Percentiles rank a stretch among this genome's conserved stretches.
phyloP scores from a whole-genome alignment of 1,284 basidiomycete species.

The Cystobasidiaceae sp. region DNA sequence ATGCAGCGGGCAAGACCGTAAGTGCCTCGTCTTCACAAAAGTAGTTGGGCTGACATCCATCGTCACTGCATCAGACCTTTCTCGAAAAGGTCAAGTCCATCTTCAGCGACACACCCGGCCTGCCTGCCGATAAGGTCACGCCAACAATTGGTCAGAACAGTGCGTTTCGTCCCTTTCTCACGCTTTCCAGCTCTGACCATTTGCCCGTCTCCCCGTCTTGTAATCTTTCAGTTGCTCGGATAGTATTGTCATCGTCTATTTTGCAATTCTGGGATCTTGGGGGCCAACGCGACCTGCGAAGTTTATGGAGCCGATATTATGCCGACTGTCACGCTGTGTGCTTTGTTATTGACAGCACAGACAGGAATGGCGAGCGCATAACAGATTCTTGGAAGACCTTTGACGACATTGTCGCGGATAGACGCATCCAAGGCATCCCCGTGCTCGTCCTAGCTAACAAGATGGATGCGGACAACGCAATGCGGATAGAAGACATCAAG shows the following conservation, averaged over 20 bases:
- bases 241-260: conserved; percentile 80
- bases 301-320: conserved; percentile 89
- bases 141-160: conserved; percentile 95
- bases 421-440: conserved; percentile 78
- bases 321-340: conserved; percentile 90
- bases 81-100: conserved; percentile 87
- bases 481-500: conserved; percentile 70
- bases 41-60: background rate
- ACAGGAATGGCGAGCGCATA: conserved; percentile 62
- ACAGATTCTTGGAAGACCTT: conserved; percentile 92
- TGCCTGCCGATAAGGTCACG: conserved; percentile 79
- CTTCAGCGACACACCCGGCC: conserved; percentile 76
- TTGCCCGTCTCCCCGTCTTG: background rate
- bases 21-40: conserved; percentile 37
- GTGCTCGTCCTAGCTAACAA: conserved; percentile 87
- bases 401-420: conserved; percentile 74
- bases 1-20: conserved; percentile 81
- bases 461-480: conserved; percentile 70
- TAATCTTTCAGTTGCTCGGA: conserved; percentile 67
- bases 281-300: conserved; percentile 81
- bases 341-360: conserved; percentile 83
- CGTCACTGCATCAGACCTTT: conserved; percentile 58
- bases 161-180: conserved; percentile 49
- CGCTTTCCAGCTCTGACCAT: background rate
- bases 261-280: conserved; percentile 92